Evolutionary conservation across 1,284 basidiomycete species (phyloP).

Genomic region (Puccinia hordei): DNA sequence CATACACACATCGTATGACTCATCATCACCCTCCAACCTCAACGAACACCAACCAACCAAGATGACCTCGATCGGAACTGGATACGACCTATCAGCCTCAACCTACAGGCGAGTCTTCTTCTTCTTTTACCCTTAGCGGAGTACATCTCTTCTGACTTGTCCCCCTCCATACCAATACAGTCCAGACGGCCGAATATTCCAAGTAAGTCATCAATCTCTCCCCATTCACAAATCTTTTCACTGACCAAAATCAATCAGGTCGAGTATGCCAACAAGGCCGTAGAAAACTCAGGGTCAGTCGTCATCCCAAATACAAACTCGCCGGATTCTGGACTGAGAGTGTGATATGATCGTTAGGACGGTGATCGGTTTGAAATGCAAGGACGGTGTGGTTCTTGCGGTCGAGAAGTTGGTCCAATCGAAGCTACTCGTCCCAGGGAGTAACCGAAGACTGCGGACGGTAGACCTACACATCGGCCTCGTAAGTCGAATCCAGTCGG

Average conservation of each 20-base stretch:
- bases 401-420: constrained; percentile 98
- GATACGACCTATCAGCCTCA: constrained; percentile 96
- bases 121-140: not conserved
- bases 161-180: constrained; percentile 58
- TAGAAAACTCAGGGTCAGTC: constrained; percentile 84
- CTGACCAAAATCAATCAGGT: constrained; percentile 65
- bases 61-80: constrained; percentile 97
- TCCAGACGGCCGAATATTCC: constrained; percentile 96
- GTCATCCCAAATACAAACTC: constrained; percentile 1
- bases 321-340: constrained; percentile 6
- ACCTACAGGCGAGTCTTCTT: constrained; percentile 70
- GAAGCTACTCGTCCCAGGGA: constrained; percentile 89
- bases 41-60: constrained; percentile 1
- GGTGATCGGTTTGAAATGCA: constrained; percentile 85
- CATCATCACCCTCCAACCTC: not conserved
- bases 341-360: constrained; percentile 65
- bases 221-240: not conserved
- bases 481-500: constrained; percentile 62
- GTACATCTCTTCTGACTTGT: not conserved
- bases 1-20: no score
- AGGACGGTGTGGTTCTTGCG: constrained; percentile 89
- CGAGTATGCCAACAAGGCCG: constrained; percentile 97
- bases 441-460: constrained; percentile 88
- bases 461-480: constrained; percentile 91
- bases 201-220: constrained; percentile 64